Conservation (phyloP, 805 yeast genomes). For the Candida coquimbonensis region DNA sequence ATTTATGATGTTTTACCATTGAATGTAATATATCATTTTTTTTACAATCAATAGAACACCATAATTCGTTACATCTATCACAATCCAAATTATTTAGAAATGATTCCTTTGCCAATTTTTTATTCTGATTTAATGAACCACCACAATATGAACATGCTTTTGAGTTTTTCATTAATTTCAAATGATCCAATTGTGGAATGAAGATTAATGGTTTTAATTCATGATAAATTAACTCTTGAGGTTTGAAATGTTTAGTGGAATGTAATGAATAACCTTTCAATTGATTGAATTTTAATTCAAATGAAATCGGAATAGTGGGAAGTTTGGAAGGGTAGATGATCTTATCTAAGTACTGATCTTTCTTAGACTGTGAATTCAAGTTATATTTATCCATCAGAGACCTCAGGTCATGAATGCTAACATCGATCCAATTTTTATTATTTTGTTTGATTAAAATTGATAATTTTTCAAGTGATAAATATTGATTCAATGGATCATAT, state of each 20-base stretch:
- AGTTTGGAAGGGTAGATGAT: conserved; percentile 24
- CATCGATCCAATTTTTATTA: conserved; percentile 60
- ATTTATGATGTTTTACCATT: conserved; percentile 46
- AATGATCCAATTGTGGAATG: conserved; percentile 62
- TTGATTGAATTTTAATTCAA: conserved; percentile 42
- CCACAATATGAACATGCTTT: conserved; percentile 74
- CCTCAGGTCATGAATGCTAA: conserved; percentile 35
- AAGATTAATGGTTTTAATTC: conserved; percentile 42
- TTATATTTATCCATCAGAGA: conserved; percentile 50
- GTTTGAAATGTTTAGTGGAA: conserved; percentile 38
- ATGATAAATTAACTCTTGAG: conserved; percentile 57
- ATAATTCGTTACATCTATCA: conserved; percentile 52
- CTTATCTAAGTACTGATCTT: conserved; percentile 44
- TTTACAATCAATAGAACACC: conserved; percentile 67
- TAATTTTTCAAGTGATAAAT: conserved; percentile 47
- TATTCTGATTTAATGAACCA: conserved; percentile 13
- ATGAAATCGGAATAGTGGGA: conserved; percentile 36
- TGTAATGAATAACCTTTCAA: conserved; percentile 56
- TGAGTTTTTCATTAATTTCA: conserved; percentile 50
- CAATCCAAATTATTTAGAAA: conserved; percentile 53
- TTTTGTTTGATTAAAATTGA: conserved; percentile 41
- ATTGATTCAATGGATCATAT: conserved; percentile 55
- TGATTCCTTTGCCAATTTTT: conserved; percentile 4
- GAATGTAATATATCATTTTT: conserved; percentile 46
- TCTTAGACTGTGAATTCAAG: conserved; percentile 36